phyloP scores from a whole-genome alignment of 805 yeast genomes.

The Torulaspora delbrueckii region DNA sequence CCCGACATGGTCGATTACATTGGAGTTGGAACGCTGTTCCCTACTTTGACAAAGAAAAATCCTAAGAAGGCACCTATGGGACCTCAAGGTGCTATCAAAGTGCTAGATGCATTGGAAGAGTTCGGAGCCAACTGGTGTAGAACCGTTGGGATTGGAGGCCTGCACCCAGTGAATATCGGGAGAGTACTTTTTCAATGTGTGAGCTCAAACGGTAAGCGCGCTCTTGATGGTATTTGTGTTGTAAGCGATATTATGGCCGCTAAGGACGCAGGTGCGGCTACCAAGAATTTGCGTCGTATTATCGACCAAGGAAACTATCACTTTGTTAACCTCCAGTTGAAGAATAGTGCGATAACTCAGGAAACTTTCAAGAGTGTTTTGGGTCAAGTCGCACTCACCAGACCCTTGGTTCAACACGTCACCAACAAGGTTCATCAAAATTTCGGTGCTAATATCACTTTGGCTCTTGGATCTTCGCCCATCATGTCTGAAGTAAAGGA shows the following conservation, averaged over 20 bases:
- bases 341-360: background rate
- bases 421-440: constrained; percentile 87
- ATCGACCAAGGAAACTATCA: constrained; percentile 18
- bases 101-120: constrained; percentile 45
- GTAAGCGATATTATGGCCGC: constrained; percentile 82
- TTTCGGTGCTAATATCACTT: constrained; percentile 78
- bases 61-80: constrained; percentile 59
- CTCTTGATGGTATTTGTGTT: constrained; percentile 78
- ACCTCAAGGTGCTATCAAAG: constrained; percentile 54
- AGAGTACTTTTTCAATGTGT: constrained; percentile 50
- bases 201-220: constrained; percentile 39
- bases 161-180: constrained; percentile 57
- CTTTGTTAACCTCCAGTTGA: constrained; percentile 12
- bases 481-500: constrained; percentile 72
- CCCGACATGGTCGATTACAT: constrained; percentile 59
- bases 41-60: constrained; percentile 65
- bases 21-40: constrained; percentile 77
- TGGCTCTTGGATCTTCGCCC: constrained; percentile 83
- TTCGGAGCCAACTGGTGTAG: constrained; percentile 39
- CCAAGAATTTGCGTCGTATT: constrained; percentile 37
- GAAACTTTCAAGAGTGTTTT: constrained; percentile 18
- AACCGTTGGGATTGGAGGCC: constrained; percentile 79
- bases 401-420: constrained; percentile 78
- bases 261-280: constrained; percentile 47
- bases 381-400: constrained; percentile 23